Evolutionary conservation across 2,329 filamentous ascomycete species (phyloP), one percentile per base, ranked within the genome.

Genomic region (Arthrobotrys sinensis): DNA sequence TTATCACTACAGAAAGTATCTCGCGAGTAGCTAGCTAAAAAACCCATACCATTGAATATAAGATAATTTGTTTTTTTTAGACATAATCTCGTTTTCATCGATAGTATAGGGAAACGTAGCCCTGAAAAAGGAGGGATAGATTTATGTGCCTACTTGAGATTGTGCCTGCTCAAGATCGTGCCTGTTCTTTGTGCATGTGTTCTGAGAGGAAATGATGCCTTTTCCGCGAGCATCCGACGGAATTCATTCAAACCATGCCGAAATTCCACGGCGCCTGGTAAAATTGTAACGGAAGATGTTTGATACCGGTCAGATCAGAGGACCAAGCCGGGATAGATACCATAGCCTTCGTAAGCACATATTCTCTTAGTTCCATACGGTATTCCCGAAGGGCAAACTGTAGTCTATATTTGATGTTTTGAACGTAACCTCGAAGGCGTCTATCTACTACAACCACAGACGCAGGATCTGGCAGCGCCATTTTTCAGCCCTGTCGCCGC

Each of bases 21-120:
- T 65, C 69, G 69, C 69, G 40, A 73, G 69, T 66, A 66, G 69
- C 55, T 60, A 60, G 55, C 69, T 73, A 63, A 73, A 65, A 60
- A 62, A 12, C 50, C 14, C 34, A 73, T 40, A 73, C 60, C 28
- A 71, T 64, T 46, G 19, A 64, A 71, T 71, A 71, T 60, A 73
- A 66, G 69, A 66, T 73, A 73, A 73, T 73, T 60, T 57, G 24
- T 48, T 73, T 66, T 36, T 45, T 50, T 48, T 21, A 36, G 21
- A 36, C n/a, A 36, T 53, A 16, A 16, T 11, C 7, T 12, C 19
- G 19, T 21, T 50, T n/a, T 50, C n/a, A 7, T 48, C 46, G 46
- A 50, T 50, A 4, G 21, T 19, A 14, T 45, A 46, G 16, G 19
- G 16, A 1, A 46, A 46, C 4, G 43, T 21, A 21, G 16, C 45